Evolutionary conservation across 257 asterid species (phyloP).

Genomic region (Asclepias syriaca): DNA sequence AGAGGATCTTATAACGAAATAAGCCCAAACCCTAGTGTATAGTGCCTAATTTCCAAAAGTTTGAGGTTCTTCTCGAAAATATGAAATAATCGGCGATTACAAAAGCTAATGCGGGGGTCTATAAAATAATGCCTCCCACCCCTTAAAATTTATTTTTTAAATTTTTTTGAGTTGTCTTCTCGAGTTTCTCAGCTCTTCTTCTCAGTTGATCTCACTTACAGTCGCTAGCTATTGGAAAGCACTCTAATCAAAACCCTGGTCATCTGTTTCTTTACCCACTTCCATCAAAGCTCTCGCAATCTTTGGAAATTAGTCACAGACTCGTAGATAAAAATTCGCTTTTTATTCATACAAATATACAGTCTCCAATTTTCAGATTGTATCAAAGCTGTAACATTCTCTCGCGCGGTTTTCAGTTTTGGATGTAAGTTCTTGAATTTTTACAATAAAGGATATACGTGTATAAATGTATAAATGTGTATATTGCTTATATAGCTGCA

Average conservation of each 20-base stretch:
- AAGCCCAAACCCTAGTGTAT: too few relatives aligned
- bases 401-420: neutral
- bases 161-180: conserved; percentile 4
- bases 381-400: neutral
- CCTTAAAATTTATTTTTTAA: too few relatives aligned
- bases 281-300: conserved; percentile 1
- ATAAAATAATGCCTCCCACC: conserved; percentile 18
- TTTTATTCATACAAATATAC: neutral
- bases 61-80: neutral
- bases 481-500: neutral
- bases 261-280: neutral
- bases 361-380: neutral
- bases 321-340: neutral
- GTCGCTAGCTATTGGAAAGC: neutral
- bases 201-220: conserved; percentile 11
- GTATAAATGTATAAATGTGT: neutral
- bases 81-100: neutral
- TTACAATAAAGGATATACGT: neutral
- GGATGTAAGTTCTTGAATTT: conserved; percentile 22
- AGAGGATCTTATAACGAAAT: neutral
- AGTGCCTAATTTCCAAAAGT: neutral
- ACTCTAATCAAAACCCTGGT: conserved; percentile 12
- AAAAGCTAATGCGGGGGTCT: neutral
- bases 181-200: neutral
- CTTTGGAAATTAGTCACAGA: neutral